These are phyloP conservation scores for Triangularia verruculosa DNA, from an alignment of 2,329 filamentous ascomycete genomes.

Conservation along the genomic window DNA sequence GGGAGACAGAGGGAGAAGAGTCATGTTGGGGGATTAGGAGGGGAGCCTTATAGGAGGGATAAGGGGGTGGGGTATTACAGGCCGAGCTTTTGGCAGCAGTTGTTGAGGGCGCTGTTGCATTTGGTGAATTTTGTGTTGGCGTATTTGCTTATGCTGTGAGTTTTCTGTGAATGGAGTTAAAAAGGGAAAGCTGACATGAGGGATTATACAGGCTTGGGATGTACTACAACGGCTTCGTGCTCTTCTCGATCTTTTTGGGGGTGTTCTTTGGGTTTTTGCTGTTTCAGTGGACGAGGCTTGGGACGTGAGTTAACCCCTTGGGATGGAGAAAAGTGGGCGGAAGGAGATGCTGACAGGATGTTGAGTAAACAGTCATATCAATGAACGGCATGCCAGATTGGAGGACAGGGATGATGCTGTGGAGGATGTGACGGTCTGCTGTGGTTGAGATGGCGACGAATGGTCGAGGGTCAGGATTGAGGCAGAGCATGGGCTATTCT, in stretches of 20 bases:
- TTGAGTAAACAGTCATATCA: background rate
- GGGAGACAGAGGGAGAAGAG: background rate
- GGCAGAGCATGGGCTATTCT: background rate
- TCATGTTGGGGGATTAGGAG: background rate
- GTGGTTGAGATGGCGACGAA: background rate
- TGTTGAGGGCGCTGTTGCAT: background rate
- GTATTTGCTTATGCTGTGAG: conserved; percentile 7
- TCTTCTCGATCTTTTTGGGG: conserved; percentile 2
- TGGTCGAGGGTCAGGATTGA: background rate
- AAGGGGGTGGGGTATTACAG: background rate
- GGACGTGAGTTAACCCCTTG: background rate
- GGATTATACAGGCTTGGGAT: conserved; percentile 1
- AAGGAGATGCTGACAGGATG: background rate
- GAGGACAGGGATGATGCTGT: conserved; percentile 1
- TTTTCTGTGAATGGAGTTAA: background rate
- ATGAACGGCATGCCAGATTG: background rate
- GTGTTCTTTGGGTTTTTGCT: conserved; percentile 6
- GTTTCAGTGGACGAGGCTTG: conserved; percentile 1
- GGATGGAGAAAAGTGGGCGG: too few relatives aligned
- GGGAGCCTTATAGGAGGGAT: background rate
- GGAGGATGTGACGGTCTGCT: background rate
- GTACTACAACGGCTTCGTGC: conserved; percentile 5
- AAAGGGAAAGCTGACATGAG: background rate
- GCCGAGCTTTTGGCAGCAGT: background rate
- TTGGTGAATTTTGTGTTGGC: conserved; percentile 2